Conservation (phyloP, 192 early-diverging fungal genomes). For the Coemansia sp. region DNA sequence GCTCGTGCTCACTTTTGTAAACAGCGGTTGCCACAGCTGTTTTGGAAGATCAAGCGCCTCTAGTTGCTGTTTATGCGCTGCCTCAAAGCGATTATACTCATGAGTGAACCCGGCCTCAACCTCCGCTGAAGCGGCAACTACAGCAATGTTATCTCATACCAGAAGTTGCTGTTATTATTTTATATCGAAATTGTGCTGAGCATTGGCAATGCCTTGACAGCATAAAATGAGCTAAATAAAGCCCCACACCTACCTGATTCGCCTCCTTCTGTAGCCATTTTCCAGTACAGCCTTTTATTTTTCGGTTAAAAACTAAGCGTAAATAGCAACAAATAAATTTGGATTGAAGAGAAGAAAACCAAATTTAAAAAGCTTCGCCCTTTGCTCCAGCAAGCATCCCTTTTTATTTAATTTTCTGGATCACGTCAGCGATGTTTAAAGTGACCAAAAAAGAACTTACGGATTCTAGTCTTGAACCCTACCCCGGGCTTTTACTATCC, state of each 20-base stretch:
- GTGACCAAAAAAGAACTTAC: background rate
- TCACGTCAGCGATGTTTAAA: no score
- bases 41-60: slow-evolving; percentile 43
- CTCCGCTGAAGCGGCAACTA: slow-evolving; percentile 21
- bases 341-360: slow-evolving; percentile 1
- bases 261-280: slow-evolving; percentile 20
- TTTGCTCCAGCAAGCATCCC: background rate
- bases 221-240: background rate
- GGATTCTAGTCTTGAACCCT: background rate
- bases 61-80: slow-evolving; percentile 42
- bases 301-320: background rate
- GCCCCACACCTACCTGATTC: slow-evolving; percentile 10
- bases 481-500: slow-evolving; percentile 47
- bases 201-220: background rate
- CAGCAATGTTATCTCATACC: background rate
- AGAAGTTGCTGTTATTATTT: background rate
- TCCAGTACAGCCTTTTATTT: background rate
- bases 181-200: background rate
- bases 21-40: slow-evolving; percentile 41
- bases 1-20: slow-evolving; percentile 30
- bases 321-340: background rate
- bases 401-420: background rate
- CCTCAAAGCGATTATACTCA: slow-evolving; percentile 47
- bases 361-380: background rate
- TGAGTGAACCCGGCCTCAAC: slow-evolving; percentile 35